A percentile compares a stretch with the other conserved stretches of the same genome.
These are phyloP conservation scores for Cystofilobasidium macerans DNA, from an alignment of 768 basidiomycete species.

Conservation along the genomic window DNA sequence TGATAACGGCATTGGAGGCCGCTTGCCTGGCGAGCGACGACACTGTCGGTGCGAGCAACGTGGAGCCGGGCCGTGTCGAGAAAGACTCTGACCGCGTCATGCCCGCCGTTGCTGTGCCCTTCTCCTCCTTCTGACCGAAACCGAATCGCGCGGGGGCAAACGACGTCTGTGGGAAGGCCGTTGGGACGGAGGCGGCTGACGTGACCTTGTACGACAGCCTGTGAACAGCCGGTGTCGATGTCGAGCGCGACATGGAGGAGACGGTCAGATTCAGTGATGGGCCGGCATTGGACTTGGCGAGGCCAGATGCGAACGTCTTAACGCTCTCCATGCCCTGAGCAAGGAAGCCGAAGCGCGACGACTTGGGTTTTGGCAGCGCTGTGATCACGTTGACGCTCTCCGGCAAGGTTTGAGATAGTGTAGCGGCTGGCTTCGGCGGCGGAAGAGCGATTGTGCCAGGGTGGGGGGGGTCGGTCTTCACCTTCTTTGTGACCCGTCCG, in stretches of 20 bases:
- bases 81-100: too few species aligned
- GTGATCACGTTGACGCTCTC: background rate
- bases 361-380: background rate
- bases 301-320: background rate
- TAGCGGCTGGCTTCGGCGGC: background rate
- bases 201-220: background rate
- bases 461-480: background rate
- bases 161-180: background rate
- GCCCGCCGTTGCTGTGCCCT: background rate
- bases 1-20: background rate
- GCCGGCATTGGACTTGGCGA: background rate
- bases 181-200: background rate
- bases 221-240: background rate
- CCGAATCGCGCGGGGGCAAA: background rate
- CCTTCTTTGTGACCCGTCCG: background rate
- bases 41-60: background rate
- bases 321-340: background rate
- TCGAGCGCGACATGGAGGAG: background rate
- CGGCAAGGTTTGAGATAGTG: too few species aligned
- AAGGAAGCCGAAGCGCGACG: constrained; percentile 1
- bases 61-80: background rate
- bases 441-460: background rate
- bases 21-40: background rate
- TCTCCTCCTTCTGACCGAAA: background rate
- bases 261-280: too few species aligned